phyloP scores from a whole-genome alignment of 2,329 filamentous ascomycete genomes.

The Graphilbum ipis-grandicollis region DNA sequence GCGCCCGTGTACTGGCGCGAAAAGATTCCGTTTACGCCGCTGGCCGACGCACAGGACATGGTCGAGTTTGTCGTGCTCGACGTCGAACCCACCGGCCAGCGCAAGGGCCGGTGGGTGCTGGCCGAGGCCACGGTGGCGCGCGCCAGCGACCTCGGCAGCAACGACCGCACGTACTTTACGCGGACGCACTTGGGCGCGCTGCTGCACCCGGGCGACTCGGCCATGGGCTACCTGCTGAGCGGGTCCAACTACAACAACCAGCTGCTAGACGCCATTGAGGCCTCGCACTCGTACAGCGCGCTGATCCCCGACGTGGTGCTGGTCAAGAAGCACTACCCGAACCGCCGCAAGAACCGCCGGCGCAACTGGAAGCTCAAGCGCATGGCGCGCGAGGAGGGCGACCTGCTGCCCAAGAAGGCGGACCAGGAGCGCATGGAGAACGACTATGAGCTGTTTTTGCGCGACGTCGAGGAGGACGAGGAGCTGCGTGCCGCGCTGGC shows the following conservation, averaged over 20 bases:
- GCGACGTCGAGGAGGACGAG: slow-evolving; percentile 88
- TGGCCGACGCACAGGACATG: slow-evolving; percentile 71
- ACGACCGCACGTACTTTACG: slow-evolving; percentile 77
- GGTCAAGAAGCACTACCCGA: slow-evolving; percentile 89
- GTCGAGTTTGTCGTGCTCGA: slow-evolving; percentile 92
- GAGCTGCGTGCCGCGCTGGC: slow-evolving; percentile 73
- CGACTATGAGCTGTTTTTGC: slow-evolving; percentile 94
- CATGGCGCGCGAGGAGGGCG: slow-evolving; percentile 78
- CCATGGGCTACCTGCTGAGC: slow-evolving; percentile 81
- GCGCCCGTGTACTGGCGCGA: slow-evolving; percentile 71
- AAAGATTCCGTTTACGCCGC: slow-evolving; percentile 55
- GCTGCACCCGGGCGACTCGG: slow-evolving; percentile 77
- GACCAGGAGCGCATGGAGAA: slow-evolving; percentile 78
- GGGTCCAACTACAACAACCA: slow-evolving; percentile 87
- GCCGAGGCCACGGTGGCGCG: slow-evolving; percentile 80
- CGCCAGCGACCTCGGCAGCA: slow-evolving; percentile 69
- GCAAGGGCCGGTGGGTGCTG: slow-evolving; percentile 67
- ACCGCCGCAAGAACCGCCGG: slow-evolving; percentile 60
- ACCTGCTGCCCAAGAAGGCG: slow-evolving; percentile 69
- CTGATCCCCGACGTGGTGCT: slow-evolving; percentile 82
- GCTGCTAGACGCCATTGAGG: slow-evolving; percentile 68
- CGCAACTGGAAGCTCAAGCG: slow-evolving; percentile 92
- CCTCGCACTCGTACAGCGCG: slow-evolving; percentile 55
- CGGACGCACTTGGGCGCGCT: slow-evolving; percentile 79
- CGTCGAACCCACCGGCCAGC: slow-evolving; percentile 61